Conservation (phyloP, 768 basidiomycete genomes). For the Boletus pseudopeckii region DNA sequence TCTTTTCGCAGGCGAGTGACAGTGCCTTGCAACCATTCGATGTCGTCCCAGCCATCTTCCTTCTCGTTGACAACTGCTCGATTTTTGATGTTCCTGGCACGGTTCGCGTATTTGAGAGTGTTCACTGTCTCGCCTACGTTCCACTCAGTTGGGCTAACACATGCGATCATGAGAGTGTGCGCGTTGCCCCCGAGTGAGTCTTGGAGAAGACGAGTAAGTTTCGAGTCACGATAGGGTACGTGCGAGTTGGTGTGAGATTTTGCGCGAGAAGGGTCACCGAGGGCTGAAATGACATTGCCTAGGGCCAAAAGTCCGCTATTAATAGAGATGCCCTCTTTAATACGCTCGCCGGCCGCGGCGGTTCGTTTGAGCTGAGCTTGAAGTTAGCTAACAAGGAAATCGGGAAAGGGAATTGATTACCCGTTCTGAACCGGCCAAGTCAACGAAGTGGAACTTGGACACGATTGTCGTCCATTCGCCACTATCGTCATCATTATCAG, state of each 20-base stretch:
- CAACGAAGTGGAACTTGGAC: conserved; percentile 98
- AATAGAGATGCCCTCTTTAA: conserved; percentile 99
- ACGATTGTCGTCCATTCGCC: conserved; percentile 89
- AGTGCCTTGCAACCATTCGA: conserved; percentile 92
- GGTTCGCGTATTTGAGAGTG: conserved; percentile 95
- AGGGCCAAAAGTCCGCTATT: conserved; percentile 95
- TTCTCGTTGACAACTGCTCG: conserved; percentile 86
- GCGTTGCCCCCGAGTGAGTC: conserved; percentile 97
- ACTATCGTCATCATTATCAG: conserved; percentile 51
- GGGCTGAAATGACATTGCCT: conserved; percentile 97
- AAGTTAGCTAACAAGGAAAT: conserved; percentile 14
- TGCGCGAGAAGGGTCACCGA: conserved; percentile 87
- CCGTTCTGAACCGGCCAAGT: conserved; percentile 94
- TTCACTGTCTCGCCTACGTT: conserved; percentile 93
- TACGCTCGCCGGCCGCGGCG: conserved; percentile 91
- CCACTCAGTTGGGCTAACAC: conserved; percentile 94
- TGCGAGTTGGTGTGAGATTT: conserved; percentile 84
- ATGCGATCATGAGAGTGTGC: conserved; percentile 98
- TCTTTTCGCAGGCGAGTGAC: conserved; percentile 85
- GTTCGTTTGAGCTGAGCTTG: conserved; percentile 82
- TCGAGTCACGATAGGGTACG: conserved; percentile 97
- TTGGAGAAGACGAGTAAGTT: conserved; percentile 74
- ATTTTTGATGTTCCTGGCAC: conserved; percentile 97
- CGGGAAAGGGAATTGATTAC: conserved; percentile 39
- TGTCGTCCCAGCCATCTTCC: conserved; percentile 98